Base-by-base conservation (phyloP, 345 rosid species). In the Eucalyptus polyanthemos region DNA sequence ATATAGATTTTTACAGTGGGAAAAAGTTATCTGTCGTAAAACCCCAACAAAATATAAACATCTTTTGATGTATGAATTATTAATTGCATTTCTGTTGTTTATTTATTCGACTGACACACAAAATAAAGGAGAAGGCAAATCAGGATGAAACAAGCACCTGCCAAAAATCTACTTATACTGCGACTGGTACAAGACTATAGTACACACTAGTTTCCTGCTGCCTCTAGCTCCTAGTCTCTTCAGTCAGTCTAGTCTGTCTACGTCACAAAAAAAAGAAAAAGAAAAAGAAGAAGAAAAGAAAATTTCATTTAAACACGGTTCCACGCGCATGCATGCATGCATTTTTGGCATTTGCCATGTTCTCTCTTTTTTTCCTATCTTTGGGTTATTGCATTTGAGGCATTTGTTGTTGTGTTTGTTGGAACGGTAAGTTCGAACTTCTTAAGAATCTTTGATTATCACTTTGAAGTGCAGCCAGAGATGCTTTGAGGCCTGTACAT, bases 141-240 rank as follows among this genome's bases (percentile, higher is more conserved):
- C 27, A 40, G 83, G 29, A 21, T 25, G 29, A 76, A 76, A 40
- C 85, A 40, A 76, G 42, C 47, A 21, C 85, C 85, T 40, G 85
- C 47, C 85, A 76, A 42, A 76, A 76, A 40, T 40, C 45, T 40
- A 34, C 44, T 34, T 34, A 11, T 11, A 40, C 85, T 21, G 85
- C 85, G 45, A 40, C 85, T 37, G 7, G 85, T 76, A 76, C 85
- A 40, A 42, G 85, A 76, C 85, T 40, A 21, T 37, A 40, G 85
- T 76, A 76, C 47, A 21, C 47, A 76, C 85, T 76, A 76, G 85
- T 21, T 88, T 56, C 21, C 90, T 76, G 88, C 87, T 86, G 69
- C 85, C 90, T 76, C 91, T 88, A 85, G 88, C 86, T 86, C 89
- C 91, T 81, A 86, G 90, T 89, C 88, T 87, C 90, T 86, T 90